Conservation (phyloP, 495 filamentous ascomycete genomes). For the Paragyromitra xinjiangensis region DNA sequence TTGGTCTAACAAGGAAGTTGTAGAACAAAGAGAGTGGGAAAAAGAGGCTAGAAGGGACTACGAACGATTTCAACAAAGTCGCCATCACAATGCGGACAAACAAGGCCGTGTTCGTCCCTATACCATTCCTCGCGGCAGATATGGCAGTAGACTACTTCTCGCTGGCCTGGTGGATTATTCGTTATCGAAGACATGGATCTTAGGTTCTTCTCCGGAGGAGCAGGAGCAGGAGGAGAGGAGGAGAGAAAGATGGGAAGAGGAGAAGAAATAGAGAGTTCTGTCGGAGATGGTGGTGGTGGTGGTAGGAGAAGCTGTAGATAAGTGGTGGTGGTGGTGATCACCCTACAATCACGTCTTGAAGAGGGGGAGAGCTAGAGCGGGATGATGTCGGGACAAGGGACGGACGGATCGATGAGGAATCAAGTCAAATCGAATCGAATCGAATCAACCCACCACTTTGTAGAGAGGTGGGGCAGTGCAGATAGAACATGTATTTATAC, state of each 20-base stretch:
- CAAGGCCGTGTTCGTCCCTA: slow-evolving; percentile 69
- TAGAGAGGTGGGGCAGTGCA: background rate
- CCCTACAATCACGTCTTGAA: background rate
- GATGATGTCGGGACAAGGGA: slow-evolving; percentile 26
- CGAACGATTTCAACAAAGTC: slow-evolving; percentile 86
- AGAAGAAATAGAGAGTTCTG: background rate
- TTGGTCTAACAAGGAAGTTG: background rate
- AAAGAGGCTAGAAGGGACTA: slow-evolving; percentile 34
- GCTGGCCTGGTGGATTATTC: slow-evolving; percentile 50
- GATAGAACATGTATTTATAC: background rate
- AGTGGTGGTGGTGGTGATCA: background rate
- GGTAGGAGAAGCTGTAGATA: background rate
- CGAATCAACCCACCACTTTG: background rate
- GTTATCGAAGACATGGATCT: slow-evolving; percentile 48
- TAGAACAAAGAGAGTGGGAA: background rate
- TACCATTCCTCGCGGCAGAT: slow-evolving; percentile 81
- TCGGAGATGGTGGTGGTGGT: background rate
- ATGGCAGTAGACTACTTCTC: slow-evolving; percentile 85
- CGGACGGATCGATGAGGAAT: background rate
- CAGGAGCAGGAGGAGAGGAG: background rate
- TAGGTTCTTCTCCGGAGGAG: background rate
- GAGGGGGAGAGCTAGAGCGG: slow-evolving; percentile 7
- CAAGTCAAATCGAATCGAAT: background rate
- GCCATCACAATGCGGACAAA: slow-evolving; percentile 76
- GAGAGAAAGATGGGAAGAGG: background rate